Conservation (phyloP, 495 filamentous ascomycete genomes). For the Lophiotrema nucula region DNA sequence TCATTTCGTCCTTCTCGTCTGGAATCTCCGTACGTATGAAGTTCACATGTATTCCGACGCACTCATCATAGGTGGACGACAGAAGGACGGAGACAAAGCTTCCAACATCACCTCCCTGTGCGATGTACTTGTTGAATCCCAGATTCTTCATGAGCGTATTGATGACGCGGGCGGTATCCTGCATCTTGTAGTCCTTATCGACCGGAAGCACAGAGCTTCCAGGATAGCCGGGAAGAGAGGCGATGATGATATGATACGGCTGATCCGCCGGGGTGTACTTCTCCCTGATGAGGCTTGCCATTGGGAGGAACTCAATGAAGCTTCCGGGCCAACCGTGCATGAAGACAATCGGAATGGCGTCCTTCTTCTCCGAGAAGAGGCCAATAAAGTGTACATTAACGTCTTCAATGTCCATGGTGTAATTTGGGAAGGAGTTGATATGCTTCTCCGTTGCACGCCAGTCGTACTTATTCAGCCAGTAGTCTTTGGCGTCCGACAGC, state of each 20-base stretch:
- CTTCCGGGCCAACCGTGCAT: constrained; percentile 63
- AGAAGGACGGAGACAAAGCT: constrained; percentile 50
- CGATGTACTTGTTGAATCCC: constrained; percentile 61
- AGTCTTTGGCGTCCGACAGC: constrained; percentile 53
- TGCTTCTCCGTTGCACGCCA: constrained; percentile 51
- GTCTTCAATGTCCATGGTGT: constrained; percentile 50
- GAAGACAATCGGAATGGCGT: constrained; percentile 62
- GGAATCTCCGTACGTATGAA: constrained; percentile 1
- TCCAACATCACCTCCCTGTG: constrained; percentile 68
- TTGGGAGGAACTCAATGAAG: constrained; percentile 53
- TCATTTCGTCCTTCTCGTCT: constrained; percentile 4
- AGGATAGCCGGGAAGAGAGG: constrained; percentile 62
- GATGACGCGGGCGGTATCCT: constrained; percentile 49
- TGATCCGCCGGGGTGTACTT: constrained; percentile 56
- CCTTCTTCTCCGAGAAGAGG: constrained; percentile 56
- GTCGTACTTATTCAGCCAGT: constrained; percentile 51
- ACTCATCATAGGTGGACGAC: constrained; percentile 41
- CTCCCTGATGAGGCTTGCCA: constrained; percentile 46
- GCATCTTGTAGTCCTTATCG: constrained; percentile 48
- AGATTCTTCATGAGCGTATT: constrained; percentile 59
- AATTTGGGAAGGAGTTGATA: constrained; percentile 67
- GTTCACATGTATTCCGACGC: constrained; percentile 45
- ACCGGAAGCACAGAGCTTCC: constrained; percentile 56
- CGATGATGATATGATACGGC: constrained; percentile 66
- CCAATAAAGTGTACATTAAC: constrained; percentile 61